These are phyloP conservation scores for Geotrichum ghanense DNA, from an alignment of 805 yeast species.

Conservation along the genomic window DNA sequence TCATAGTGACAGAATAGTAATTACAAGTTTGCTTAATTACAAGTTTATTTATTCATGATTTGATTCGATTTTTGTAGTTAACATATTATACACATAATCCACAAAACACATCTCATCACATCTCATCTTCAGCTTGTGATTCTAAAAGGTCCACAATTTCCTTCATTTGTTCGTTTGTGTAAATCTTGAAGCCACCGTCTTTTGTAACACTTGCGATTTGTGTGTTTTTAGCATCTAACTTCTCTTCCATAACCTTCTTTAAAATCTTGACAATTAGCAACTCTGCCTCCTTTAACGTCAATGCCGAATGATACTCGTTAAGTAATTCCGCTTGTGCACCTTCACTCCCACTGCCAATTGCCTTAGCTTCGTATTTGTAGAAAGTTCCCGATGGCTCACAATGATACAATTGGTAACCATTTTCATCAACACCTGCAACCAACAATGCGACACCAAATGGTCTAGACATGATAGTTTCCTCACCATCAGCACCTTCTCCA, in stretches of 20 bases:
- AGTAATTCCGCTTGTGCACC: slow-evolving; percentile 98
- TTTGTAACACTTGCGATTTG: slow-evolving; percentile 89
- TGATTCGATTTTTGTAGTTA: too few relatives aligned
- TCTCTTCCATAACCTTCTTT: slow-evolving; percentile 99
- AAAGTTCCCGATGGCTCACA: slow-evolving; percentile 99
- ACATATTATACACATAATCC: too few relatives aligned
- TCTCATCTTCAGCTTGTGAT: slow-evolving; percentile 26
- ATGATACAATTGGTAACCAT: slow-evolving; percentile 91
- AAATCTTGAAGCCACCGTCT: slow-evolving; percentile 76
- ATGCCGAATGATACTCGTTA: slow-evolving; percentile 82
- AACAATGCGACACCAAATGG: slow-evolving; percentile 97
- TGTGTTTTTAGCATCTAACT: slow-evolving; percentile 86
- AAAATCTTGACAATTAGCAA: slow-evolving; percentile 74
- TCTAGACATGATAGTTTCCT: slow-evolving; percentile 90
- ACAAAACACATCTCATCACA: too few relatives aligned
- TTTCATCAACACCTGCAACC: slow-evolving; percentile 91
- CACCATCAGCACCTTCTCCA: slow-evolving; percentile 96
- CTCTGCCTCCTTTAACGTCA: slow-evolving; percentile 90
- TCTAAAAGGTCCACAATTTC: slow-evolving; percentile 68
- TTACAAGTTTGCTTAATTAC: too few relatives aligned
- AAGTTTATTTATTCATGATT: too few relatives aligned
- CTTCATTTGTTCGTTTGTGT: slow-evolving; percentile 72
- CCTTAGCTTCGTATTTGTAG: slow-evolving; percentile 95
- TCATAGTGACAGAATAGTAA: too few relatives aligned
- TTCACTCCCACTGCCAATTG: slow-evolving; percentile 97